phyloP scores from a whole-genome alignment of 164 flowering plant genomes.

The Sedum album region DNA sequence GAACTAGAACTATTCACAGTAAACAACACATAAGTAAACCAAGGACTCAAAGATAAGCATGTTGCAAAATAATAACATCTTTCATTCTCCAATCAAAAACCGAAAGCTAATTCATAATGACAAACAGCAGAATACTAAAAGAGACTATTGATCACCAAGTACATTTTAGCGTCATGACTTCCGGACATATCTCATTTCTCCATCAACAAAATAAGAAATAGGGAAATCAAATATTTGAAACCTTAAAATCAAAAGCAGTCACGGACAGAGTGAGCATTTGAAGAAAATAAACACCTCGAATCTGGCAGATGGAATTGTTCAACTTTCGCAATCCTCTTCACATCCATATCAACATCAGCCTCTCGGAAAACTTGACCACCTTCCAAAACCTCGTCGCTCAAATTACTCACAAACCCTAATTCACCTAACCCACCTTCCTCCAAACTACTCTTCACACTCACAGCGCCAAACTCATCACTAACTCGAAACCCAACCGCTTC shows the following conservation, averaged over 20 bases:
- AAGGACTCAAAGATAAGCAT: neutral
- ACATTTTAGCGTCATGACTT: neutral
- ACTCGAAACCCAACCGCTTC: neutral
- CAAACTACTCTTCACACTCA: neutral
- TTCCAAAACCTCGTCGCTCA: neutral
- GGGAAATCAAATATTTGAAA: too few relatives aligned
- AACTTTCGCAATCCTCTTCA: neutral
- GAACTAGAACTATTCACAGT: constrained; percentile 21
- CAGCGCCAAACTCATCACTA: neutral
- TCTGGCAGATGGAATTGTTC: neutral
- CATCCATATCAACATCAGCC: neutral
- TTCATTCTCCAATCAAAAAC: too few relatives aligned
- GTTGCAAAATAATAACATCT: neutral
- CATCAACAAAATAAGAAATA: neutral
- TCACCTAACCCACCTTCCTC: neutral
- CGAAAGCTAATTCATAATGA: neutral
- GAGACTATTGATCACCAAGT: neutral
- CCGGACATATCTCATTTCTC: neutral
- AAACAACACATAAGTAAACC: neutral
- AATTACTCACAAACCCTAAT: constrained; percentile 8
- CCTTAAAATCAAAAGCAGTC: too few relatives aligned
- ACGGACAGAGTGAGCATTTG: neutral
- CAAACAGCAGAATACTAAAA: neutral
- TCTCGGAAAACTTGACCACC: neutral
- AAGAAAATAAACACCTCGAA: neutral